phyloP scores from a whole-genome alignment of 2,329 filamentous ascomycete species.

The Arthrobotrys musiformis region DNA sequence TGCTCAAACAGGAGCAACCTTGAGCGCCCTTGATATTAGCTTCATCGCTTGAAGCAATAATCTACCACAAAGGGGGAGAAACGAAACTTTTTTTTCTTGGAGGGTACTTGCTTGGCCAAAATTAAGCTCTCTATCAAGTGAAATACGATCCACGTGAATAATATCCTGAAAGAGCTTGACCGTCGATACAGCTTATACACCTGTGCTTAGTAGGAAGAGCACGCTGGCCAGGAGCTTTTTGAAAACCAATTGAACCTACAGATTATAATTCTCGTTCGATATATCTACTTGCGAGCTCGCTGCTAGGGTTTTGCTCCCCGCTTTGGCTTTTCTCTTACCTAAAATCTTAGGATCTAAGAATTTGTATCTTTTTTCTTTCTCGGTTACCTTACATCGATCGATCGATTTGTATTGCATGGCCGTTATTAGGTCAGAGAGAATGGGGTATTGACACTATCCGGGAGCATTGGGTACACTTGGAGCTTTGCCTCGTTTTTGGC shows the following conservation, averaged over 20 bases:
- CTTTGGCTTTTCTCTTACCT: constrained; percentile 17
- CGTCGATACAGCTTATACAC: constrained; percentile 6
- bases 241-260: not conserved
- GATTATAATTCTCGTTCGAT: not conserved
- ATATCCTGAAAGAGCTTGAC: constrained; percentile 13
- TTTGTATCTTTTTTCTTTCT: not conserved
- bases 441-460: not conserved
- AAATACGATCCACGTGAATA: constrained; percentile 34
- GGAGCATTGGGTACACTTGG: no score
- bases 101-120: not conserved
- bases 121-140: constrained; percentile 42
- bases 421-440: not conserved
- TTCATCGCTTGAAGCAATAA: not conserved
- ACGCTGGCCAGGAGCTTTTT: not conserved
- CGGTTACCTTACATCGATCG: constrained; percentile 15
- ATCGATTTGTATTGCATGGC: constrained; percentile 23
- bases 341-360: constrained; percentile 18
- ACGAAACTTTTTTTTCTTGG: not conserved
- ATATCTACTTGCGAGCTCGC: constrained; percentile 22
- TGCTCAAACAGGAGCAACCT: constrained; percentile 1
- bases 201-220: constrained; percentile 16
- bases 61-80: not conserved
- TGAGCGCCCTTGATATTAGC: not conserved
- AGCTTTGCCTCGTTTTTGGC: no score
- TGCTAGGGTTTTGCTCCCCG: not conserved